These are phyloP conservation scores for Coprinellus micaceus DNA, from an alignment of 768 basidiomycete genomes.

Conservation along the genomic window DNA sequence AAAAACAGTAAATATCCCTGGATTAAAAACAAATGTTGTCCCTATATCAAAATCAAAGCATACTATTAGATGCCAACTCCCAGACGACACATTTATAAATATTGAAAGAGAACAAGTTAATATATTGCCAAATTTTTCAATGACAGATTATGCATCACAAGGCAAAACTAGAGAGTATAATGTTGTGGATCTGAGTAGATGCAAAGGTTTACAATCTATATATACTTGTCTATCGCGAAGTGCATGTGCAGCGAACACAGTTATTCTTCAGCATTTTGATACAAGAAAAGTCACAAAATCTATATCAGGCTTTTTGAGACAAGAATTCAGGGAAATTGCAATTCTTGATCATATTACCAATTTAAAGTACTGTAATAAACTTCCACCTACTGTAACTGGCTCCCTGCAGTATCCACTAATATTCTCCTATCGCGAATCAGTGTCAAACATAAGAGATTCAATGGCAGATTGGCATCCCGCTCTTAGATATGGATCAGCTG, in stretches of 20 bases:
- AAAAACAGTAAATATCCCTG: constrained; percentile 17
- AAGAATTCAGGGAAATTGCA: constrained; percentile 33
- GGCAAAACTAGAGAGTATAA: constrained; percentile 26
- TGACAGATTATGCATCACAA: constrained; percentile 34
- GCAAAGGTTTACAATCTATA: constrained; percentile 22
- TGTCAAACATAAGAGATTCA: background rate
- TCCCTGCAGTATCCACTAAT: constrained; percentile 20
- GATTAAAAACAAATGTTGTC: constrained; percentile 28
- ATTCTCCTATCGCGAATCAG: constrained; percentile 7
- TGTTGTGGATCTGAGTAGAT: constrained; percentile 23
- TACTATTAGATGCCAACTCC: constrained; percentile 1
- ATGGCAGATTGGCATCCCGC: background rate
- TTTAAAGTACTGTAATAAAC: constrained; percentile 16
- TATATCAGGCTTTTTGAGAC: constrained; percentile 23
- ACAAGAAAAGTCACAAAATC: constrained; percentile 20
- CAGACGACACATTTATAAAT: constrained; percentile 11
- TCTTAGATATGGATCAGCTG: background rate
- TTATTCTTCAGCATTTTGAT: constrained; percentile 26
- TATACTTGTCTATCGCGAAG: constrained; percentile 30
- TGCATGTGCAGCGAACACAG: constrained; percentile 18
- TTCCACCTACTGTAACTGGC: constrained; percentile 15
- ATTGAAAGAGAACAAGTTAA: constrained; percentile 23
- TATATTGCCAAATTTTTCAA: constrained; percentile 26
- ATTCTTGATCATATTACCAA: constrained; percentile 32
- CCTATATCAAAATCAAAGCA: constrained; percentile 13